Evolutionary conservation across 192 early-diverging fungal genomes (phyloP).

Genomic region (Oehlia diaphana): DNA sequence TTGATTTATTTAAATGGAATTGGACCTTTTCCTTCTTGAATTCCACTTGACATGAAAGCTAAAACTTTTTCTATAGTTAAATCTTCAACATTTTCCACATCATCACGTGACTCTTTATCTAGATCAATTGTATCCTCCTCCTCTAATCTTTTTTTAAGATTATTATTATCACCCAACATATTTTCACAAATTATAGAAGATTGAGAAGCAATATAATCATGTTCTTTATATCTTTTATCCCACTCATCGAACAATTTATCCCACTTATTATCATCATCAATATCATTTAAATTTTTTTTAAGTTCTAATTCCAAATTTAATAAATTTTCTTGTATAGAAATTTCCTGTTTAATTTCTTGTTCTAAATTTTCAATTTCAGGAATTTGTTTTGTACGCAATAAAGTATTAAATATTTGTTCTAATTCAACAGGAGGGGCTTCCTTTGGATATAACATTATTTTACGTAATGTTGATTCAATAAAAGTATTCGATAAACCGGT

Average conservation of each 20-base stretch:
- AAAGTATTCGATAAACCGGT: slow-evolving; percentile 19
- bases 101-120: not conserved
- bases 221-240: slow-evolving; percentile 18
- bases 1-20: not conserved
- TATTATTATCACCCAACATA: not conserved
- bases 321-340: slow-evolving; percentile 20
- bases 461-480: slow-evolving; percentile 16
- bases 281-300: not conserved
- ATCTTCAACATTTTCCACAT: not conserved
- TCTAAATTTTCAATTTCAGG: slow-evolving; percentile 21
- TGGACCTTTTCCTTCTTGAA: slow-evolving; percentile 10
- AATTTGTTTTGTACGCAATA: slow-evolving; percentile 24
- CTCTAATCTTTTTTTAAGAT: slow-evolving; percentile 2
- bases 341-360: not conserved
- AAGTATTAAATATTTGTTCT: slow-evolving; percentile 4
- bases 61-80: slow-evolving; percentile 14
- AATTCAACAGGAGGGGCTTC: slow-evolving; percentile 12
- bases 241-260: slow-evolving; percentile 24
- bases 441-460: slow-evolving; percentile 11
- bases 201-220: not conserved
- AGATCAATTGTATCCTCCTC: slow-evolving; percentile 3
- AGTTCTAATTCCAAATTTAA: not conserved
- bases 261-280: slow-evolving; percentile 22
- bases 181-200: slow-evolving; percentile 2
- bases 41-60: slow-evolving; percentile 22